A percentile compares a stretch with the other conserved stretches of the same genome.
Evolutionary conservation across 768 basidiomycete species (phyloP).

Genomic region (Boletus barrowsii): DNA sequence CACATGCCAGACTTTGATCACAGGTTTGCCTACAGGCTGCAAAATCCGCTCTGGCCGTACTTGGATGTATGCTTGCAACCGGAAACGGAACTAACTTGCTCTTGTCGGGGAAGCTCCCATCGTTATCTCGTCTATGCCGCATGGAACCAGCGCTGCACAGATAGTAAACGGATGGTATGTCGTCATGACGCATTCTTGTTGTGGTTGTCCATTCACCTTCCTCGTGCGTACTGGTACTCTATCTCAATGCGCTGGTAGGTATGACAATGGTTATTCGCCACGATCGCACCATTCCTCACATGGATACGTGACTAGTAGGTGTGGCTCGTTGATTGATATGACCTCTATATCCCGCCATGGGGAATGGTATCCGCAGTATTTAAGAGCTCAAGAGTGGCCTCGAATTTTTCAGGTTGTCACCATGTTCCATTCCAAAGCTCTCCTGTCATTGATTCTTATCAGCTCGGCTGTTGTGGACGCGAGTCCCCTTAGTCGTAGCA

Average conservation of each 20-base stretch:
- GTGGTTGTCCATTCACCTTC: not conserved
- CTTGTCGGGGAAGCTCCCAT: no score
- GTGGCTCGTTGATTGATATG: not conserved
- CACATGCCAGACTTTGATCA: no score
- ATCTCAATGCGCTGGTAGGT: not conserved
- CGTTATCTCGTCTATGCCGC: not conserved
- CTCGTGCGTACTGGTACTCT: not conserved
- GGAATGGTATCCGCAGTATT: not conserved
- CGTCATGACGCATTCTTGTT: no score
- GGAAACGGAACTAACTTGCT: no score
- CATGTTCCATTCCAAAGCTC: conserved; percentile 16
- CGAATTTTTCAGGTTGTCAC: not conserved
- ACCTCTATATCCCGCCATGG: not conserved
- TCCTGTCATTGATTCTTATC: conserved; percentile 15
- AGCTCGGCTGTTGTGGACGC: conserved; percentile 13
- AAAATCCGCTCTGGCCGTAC: no score
- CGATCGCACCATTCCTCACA: not conserved
- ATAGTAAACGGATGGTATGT: not conserved
- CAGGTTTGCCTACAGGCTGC: no score
- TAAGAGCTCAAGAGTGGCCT: not conserved
- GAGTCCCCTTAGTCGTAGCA: conserved; percentile 8
- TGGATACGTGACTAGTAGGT: not conserved
- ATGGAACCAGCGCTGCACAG: not conserved
- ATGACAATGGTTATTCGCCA: not conserved
- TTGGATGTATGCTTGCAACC: no score